These are phyloP conservation scores for Truncatella angustata DNA, from an alignment of 2,329 filamentous ascomycete genomes.

Conservation along the genomic window DNA sequence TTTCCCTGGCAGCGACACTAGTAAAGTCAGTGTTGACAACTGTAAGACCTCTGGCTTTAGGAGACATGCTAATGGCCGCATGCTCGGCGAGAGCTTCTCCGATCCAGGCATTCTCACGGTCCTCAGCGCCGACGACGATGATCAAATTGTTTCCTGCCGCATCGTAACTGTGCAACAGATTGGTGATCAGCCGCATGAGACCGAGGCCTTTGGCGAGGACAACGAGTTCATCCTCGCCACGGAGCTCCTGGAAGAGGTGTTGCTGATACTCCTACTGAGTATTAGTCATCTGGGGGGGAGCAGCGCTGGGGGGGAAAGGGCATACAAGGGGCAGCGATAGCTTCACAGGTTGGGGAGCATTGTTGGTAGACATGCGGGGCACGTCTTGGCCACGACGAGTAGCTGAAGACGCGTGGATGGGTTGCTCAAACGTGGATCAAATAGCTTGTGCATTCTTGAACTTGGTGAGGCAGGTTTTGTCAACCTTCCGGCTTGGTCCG, in stretches of 20 bases:
- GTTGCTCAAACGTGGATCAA: constrained; percentile 1
- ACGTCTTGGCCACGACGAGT: constrained; percentile 10
- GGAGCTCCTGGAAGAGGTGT: constrained; percentile 86
- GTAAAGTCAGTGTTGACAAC: constrained; percentile 94
- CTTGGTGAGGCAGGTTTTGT: neutral
- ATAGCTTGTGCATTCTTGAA: neutral
- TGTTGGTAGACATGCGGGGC: constrained; percentile 51
- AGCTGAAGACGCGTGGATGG: neutral
- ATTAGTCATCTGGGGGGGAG: constrained; percentile 10
- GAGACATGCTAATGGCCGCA: constrained; percentile 81
- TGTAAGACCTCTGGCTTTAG: constrained; percentile 79
- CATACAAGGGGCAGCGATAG: constrained; percentile 72
- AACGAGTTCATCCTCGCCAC: constrained; percentile 88
- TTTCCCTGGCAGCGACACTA: constrained; percentile 82
- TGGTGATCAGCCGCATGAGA: constrained; percentile 88
- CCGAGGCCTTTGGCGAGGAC: constrained; percentile 89
- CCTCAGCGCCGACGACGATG: constrained; percentile 83
- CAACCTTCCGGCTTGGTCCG: neutral
- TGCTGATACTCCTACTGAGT: constrained; percentile 77
- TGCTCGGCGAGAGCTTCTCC: constrained; percentile 95
- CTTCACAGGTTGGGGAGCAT: constrained; percentile 69
- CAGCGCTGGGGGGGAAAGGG: neutral
- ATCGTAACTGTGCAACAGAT: constrained; percentile 94
- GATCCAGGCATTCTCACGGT: constrained; percentile 94
- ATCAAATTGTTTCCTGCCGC: constrained; percentile 92